Evolutionary conservation across 1,139 yeast species (phyloP), one percentile per base, ranked within the genome.

Genomic region (Ogataea hybrid): DNA sequence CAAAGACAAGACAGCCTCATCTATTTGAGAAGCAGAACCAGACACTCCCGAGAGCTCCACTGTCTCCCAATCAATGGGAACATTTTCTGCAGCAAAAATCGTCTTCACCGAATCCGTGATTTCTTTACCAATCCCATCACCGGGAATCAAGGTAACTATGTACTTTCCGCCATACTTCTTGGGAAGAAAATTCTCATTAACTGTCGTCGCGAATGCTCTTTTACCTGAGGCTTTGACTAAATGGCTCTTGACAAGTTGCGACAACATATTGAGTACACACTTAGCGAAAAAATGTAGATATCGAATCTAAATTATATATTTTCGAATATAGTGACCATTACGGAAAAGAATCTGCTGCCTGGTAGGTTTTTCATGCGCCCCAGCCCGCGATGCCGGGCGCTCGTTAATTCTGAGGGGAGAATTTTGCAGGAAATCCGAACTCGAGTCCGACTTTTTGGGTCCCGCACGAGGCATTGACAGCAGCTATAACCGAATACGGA

Each of bases 61-160:
- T 54, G 86, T 83, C 70, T 92, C 97, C 84, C 94, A 92, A 61
- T 89, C 96, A 56, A 92, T 82, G 55, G 98, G 98, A 34, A 90
- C 85, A 54, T 79, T 82, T 69, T 80, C 84, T 52, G 87, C 80
- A 65, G 82, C 77, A 76, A 90, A 92, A 62, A 92, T 86, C 57
- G 88, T 79, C 69, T 85, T 82, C 51, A 92, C 98, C 28, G 97
- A 84, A 67, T 86, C 94, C 48, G 97, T 84, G 67, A 89, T 87
- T 73, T 92, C 97, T 64, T 84, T 84, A 69, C 98, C 98, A 54
- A 90, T 84, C 79, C 98, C 98, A 66, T 92, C 98, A 68, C 90
- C 92, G 51, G 97, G 97, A 60, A 92, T 84, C 65, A 92, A 76
- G 44, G 97, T 89, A 46, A 89, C 95, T 45, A 90, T 84, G 76